These are phyloP conservation scores for Cadophora malorum DNA, from an alignment of 2,329 filamentous ascomycete genomes.

Conservation along the genomic window DNA sequence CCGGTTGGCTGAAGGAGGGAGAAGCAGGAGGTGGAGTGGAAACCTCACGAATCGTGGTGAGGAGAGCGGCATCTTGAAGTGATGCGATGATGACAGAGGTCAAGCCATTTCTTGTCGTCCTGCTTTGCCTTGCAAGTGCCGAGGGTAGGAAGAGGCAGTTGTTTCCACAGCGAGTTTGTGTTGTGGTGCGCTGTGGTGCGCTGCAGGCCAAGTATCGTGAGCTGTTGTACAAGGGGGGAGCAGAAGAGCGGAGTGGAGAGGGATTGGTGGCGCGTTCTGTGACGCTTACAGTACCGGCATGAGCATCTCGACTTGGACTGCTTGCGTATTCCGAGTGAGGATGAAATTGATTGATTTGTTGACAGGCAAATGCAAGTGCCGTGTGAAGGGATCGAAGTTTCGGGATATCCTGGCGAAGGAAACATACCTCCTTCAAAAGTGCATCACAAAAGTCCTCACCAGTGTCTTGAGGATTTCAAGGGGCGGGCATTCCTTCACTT, in stretches of 20 bases:
- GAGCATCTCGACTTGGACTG: too few species aligned
- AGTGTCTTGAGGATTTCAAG: conserved; percentile 2
- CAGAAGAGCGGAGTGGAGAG: conserved; percentile 6
- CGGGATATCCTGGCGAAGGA: neutral
- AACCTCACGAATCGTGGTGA: conserved; percentile 4
- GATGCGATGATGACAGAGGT: conserved; percentile 2
- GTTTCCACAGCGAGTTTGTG: neutral
- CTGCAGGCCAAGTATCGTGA: conserved; percentile 5
- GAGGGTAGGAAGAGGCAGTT: neutral
- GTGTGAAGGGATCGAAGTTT: neutral
- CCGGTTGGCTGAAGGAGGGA: conserved; percentile 7
- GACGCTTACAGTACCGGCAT: neutral
- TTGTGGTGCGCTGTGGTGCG: neutral
- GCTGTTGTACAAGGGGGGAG: conserved; percentile 3
- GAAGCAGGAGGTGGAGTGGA: neutral
- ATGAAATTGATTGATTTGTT: conserved; percentile 1
- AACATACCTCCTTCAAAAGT: neutral
- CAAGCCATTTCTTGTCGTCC: neutral
- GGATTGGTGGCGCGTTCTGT: neutral
- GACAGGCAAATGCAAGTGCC: conserved; percentile 6
- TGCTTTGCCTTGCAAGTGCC: conserved; percentile 5
- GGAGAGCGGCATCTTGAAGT: neutral
- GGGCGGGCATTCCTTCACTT: neutral
- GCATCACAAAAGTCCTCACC: neutral
- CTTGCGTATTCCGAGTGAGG: neutral